Percentiles rank a stretch among this genome's conserved stretches.
phyloP scores from a whole-genome alignment of 1,139 yeast genomes.

The Debaryomycetaceae sp. region DNA sequence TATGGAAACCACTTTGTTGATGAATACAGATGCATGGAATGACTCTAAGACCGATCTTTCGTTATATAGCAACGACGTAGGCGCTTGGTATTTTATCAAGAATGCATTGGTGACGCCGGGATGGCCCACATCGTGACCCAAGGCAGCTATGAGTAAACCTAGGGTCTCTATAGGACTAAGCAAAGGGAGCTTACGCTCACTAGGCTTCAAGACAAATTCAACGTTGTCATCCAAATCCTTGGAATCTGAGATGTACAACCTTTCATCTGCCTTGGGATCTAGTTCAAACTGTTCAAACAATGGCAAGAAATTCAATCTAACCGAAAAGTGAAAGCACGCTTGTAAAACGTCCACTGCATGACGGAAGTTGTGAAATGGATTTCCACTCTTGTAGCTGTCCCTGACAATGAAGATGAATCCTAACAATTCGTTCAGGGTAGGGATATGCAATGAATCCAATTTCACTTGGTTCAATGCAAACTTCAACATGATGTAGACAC shows the following conservation, averaged over 20 bases:
- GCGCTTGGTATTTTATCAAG: constrained; percentile 58
- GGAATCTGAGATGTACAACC: constrained; percentile 5
- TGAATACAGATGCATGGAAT: constrained; percentile 74
- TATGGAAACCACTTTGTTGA: constrained; percentile 49
- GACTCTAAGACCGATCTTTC: constrained; percentile 76
- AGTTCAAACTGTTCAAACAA: constrained; percentile 32
- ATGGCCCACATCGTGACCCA: constrained; percentile 96
- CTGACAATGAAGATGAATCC: constrained; percentile 63
- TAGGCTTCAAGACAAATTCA: constrained; percentile 2
- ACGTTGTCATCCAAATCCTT: neutral
- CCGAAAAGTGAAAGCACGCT: constrained; percentile 69
- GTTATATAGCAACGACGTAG: constrained; percentile 59
- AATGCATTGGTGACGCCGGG: constrained; percentile 90
- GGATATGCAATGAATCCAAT: constrained; percentile 16
- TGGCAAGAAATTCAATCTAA: constrained; percentile 47
- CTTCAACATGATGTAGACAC: constrained; percentile 55
- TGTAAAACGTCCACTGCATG: constrained; percentile 96
- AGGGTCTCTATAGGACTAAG: constrained; percentile 49
- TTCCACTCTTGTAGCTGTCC: constrained; percentile 76
- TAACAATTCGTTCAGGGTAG: constrained; percentile 44
- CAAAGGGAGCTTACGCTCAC: constrained; percentile 9
- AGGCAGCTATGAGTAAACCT: constrained; percentile 70
- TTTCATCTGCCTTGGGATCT: constrained; percentile 28
- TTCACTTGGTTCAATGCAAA: constrained; percentile 40
- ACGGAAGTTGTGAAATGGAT: constrained; percentile 90